These are phyloP conservation scores for Diaporthe sp. DNA, from an alignment of 2,329 filamentous ascomycete species.

Conservation along the genomic window DNA sequence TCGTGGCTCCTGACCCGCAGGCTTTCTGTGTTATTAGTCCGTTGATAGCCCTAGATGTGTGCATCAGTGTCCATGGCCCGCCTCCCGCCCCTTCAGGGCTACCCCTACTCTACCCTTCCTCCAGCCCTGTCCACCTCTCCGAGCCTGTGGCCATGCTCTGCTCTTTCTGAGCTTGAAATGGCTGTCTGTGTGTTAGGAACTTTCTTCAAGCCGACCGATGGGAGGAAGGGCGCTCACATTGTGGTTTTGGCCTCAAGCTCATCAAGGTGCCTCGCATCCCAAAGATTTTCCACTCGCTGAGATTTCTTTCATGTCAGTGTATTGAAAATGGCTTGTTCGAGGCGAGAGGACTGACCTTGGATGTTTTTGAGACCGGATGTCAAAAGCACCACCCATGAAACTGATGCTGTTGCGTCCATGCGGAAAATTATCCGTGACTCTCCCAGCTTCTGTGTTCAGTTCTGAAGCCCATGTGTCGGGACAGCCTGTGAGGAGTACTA, in stretches of 20 bases:
- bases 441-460: neutral
- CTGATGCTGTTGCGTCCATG: neutral
- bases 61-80: slow-evolving; percentile 2
- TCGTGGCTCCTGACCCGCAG: neutral
- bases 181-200: neutral
- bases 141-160: too few relatives aligned
- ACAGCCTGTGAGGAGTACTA: neutral
- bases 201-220: too few relatives aligned
- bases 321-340: neutral
- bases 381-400: neutral
- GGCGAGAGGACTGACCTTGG: neutral
- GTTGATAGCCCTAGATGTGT: slow-evolving; percentile 5
- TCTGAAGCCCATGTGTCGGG: neutral
- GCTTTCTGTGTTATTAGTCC: slow-evolving; percentile 2
- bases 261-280: neutral
- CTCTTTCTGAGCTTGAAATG: neutral
- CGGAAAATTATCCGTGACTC: neutral
- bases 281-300: neutral
- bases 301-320: neutral
- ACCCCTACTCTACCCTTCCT: neutral
- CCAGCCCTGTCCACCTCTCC: too few relatives aligned
- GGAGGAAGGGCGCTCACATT: neutral
- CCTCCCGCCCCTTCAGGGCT: neutral
- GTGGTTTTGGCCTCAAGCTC: neutral
- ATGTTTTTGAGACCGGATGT: neutral